phyloP scores from a whole-genome alignment of 2,329 filamentous ascomycete species.

The Alternaria hordeiaustralica region DNA sequence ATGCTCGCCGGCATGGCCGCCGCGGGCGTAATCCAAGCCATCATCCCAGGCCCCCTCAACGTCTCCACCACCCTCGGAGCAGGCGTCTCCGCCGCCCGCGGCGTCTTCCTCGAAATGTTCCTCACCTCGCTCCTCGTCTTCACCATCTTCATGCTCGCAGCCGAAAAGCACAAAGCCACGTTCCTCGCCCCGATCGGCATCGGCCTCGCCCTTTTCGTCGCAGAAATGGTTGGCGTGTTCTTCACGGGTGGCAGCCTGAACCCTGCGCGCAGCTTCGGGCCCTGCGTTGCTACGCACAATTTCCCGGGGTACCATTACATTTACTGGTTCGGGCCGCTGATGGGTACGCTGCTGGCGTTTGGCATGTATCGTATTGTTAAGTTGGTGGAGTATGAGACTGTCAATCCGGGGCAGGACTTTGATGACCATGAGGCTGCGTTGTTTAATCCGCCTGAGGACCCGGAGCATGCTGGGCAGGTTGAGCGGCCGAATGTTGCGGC shows the following conservation, averaged over 20 bases:
- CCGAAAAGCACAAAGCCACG: slow-evolving; percentile 76
- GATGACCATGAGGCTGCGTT: slow-evolving; percentile 45
- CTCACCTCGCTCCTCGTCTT: slow-evolving; percentile 50
- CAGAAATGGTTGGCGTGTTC: slow-evolving; percentile 56
- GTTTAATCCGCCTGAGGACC: slow-evolving; percentile 39
- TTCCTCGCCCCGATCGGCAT: slow-evolving; percentile 75
- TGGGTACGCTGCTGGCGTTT: slow-evolving; percentile 47
- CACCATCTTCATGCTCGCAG: slow-evolving; percentile 66
- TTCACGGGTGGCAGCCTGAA: slow-evolving; percentile 55
- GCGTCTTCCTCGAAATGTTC: slow-evolving; percentile 51
- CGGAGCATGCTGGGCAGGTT: slow-evolving; percentile 33
- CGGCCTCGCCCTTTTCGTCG: slow-evolving; percentile 72
- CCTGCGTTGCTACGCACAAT: slow-evolving; percentile 46
- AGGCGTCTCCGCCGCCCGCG: slow-evolving; percentile 38
- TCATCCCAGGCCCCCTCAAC: slow-evolving; percentile 44
- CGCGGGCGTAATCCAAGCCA: slow-evolving; percentile 43
- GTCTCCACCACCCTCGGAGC: slow-evolving; percentile 46
- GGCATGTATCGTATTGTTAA: slow-evolving; percentile 51
- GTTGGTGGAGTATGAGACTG: slow-evolving; percentile 51
- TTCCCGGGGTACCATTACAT: slow-evolving; percentile 53
- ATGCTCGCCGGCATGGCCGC: slow-evolving; percentile 48
- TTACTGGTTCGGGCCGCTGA: slow-evolving; percentile 50
- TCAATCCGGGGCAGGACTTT: slow-evolving; percentile 51
- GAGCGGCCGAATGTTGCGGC: slow-evolving; percentile 41
- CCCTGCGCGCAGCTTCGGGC: slow-evolving; percentile 51